Conservation (phyloP, 331 rosid species). For the Spiraea crenata region DNA sequence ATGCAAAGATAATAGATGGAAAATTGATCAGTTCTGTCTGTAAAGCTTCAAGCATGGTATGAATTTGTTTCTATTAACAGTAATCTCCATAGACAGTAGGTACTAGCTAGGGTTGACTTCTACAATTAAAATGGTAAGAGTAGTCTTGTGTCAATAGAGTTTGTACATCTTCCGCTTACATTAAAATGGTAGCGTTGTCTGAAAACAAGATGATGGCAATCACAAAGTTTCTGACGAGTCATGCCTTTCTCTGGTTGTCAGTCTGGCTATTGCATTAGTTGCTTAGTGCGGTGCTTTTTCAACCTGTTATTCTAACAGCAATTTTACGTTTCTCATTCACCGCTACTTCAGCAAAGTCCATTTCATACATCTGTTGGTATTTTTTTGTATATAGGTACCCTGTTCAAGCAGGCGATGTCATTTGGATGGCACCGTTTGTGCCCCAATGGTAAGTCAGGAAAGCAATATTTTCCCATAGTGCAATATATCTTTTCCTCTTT, state of each 20-base stretch:
- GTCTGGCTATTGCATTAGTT: not conserved
- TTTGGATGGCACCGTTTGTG: conserved; percentile 99
- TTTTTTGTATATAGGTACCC: conserved; percentile 62
- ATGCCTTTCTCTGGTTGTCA: not conserved
- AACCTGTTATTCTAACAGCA: conserved; percentile 2
- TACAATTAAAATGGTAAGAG: not conserved
- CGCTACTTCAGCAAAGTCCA: conserved; percentile 1
- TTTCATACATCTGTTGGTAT: conserved; percentile 4
- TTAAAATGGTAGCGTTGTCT: not conserved
- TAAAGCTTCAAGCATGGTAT: no score
- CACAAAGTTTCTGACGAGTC: not conserved
- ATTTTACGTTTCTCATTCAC: not conserved
- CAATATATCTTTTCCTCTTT: not conserved
- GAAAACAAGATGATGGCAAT: not conserved
- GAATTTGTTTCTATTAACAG: not conserved
- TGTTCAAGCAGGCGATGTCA: conserved; percentile 85
- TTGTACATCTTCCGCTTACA: not conserved
- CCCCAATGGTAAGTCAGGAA: conserved; percentile 73
- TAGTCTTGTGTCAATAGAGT: no score
- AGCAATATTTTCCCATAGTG: not conserved
- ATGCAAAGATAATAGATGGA: not conserved
- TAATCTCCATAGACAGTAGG: no score
- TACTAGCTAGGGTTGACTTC: not conserved
- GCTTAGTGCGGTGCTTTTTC: not conserved
- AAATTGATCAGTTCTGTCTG: not conserved